Percentiles rank a stretch among this genome's conserved stretches.
Evolutionary conservation across 495 filamentous ascomycete genomes (phyloP).

Genomic region (Penicillium goetzii): DNA sequence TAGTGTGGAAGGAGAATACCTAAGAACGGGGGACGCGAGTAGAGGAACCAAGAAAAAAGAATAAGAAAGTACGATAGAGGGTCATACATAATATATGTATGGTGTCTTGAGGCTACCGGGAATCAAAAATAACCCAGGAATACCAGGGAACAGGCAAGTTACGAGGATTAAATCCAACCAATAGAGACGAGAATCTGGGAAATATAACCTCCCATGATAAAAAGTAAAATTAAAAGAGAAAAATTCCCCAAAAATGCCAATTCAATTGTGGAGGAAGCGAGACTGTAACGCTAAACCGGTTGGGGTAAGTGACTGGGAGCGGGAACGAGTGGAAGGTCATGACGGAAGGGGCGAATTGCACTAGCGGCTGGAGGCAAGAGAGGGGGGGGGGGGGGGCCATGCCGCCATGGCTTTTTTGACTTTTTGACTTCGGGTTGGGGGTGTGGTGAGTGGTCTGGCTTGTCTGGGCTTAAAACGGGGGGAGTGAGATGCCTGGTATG

Average conservation of each 20-base stretch:
- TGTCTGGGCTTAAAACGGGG: neutral
- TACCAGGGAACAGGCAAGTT: neutral
- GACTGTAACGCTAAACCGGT: slow-evolving; percentile 13
- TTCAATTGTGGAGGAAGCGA: slow-evolving; percentile 17
- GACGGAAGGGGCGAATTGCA: slow-evolving; percentile 45
- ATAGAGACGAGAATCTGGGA: neutral
- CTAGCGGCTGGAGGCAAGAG: slow-evolving; percentile 21
- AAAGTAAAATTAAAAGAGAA: neutral
- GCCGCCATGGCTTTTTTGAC: slow-evolving; percentile 8
- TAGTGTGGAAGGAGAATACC: neutral
- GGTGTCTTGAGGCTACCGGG: neutral
- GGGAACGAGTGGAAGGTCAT: slow-evolving; percentile 26
- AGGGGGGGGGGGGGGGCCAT: too few relatives aligned
- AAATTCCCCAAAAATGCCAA: slow-evolving; percentile 14
- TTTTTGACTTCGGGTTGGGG: slow-evolving; percentile 8
- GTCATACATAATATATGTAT: neutral
- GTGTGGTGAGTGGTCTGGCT: neutral
- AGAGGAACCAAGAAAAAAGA: neutral
- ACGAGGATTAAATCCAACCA: neutral
- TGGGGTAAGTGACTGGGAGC: slow-evolving; percentile 20
- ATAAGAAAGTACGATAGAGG: neutral
- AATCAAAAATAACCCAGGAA: neutral
- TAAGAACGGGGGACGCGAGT: too few relatives aligned
- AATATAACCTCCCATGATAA: neutral
- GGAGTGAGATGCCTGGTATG: slow-evolving; percentile 20